Evolutionary conservation across 140 eudicot species (phyloP).

Genomic region (Ambrosia hybrid): DNA sequence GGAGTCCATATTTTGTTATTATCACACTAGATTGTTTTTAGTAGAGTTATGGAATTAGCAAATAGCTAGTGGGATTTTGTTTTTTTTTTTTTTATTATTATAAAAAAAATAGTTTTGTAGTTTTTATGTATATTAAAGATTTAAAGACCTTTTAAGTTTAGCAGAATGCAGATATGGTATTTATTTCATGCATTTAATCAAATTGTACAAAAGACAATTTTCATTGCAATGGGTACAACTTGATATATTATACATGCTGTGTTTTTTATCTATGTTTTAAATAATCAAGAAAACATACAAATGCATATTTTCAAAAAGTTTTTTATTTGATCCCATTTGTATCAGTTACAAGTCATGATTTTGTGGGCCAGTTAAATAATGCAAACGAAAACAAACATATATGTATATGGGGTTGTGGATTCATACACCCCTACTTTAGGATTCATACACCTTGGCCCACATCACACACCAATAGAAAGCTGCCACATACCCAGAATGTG

Average conservation of each 20-base stretch:
- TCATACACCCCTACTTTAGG: too few species aligned
- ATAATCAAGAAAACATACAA: background rate
- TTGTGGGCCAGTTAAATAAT: background rate
- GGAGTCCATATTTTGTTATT: conserved; percentile 33
- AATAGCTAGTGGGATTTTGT: conserved; percentile 22
- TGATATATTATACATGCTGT: background rate
- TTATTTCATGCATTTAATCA: background rate
- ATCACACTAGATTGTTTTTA: too few species aligned
- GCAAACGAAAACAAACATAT: background rate
- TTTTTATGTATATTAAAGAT: background rate
- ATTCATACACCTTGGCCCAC: too few species aligned
- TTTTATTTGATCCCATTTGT: background rate
- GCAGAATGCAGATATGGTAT: background rate
- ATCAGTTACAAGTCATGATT: background rate
- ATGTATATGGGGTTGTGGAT: too few species aligned
- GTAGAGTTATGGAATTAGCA: too few species aligned
- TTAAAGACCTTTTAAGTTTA: background rate
- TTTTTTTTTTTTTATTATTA: background rate
- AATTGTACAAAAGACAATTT: background rate
- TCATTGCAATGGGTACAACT: background rate
- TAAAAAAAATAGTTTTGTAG: background rate
- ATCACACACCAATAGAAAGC: too few species aligned
- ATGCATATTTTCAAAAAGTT: background rate
- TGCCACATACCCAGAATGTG: too few species aligned
- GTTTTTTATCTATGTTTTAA: background rate